Base-by-base conservation (phyloP, 2,329 filamentous ascomycete genomes). In the Ceratocystis smalleyi region DNA sequence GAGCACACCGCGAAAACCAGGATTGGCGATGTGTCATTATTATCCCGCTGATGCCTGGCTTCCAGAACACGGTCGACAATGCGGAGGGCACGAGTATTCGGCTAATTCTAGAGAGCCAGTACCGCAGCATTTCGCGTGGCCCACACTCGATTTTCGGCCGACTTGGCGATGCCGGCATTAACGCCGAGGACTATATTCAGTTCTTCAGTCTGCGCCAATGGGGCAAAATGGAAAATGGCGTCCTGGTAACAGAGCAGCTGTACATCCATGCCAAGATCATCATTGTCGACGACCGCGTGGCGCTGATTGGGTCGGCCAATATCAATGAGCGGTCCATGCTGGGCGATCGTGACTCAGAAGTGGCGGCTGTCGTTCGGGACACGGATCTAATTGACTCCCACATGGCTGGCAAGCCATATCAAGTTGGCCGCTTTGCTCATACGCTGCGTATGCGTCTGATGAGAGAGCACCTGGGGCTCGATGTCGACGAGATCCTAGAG, bases 191-290 rank as follows among this genome's bases (percentile, higher is more conserved):
- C 65, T 97, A 95, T 71, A 95, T 99, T 65, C 85, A 89, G 69
- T 99, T 99, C 77, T 97, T 91, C 75, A 92, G 90, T 68, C 77
- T 99, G 67, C 83, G 94, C 65, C 84, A 92, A 64, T 97, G 92
- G 92, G 94, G 92, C 24, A 87, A 87, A 73, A 91, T 99, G 72
- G 89, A 89, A 40, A 86, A 86, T 68, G 88, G 94, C 69, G 83
- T 85, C 65, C 77, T 97, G 45, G 90, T 94, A 2, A 97, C 94
- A 0, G 94, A 99, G 73, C 94, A 97, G 75, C 81, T 99, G 10
- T 99, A 99, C 72, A 97, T 99, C 65, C 94, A 99, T 71, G 94
- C 94, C 67, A 99, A 99, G 75, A 88, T 88, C 69, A 97, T 97
- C 79, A 82, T 99, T 64, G 92, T 96, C 3, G 94, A 99, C 73